Evolutionary conservation across 116 monocot species (phyloP).

Genomic region (Phalaenopsis hybrid): DNA sequence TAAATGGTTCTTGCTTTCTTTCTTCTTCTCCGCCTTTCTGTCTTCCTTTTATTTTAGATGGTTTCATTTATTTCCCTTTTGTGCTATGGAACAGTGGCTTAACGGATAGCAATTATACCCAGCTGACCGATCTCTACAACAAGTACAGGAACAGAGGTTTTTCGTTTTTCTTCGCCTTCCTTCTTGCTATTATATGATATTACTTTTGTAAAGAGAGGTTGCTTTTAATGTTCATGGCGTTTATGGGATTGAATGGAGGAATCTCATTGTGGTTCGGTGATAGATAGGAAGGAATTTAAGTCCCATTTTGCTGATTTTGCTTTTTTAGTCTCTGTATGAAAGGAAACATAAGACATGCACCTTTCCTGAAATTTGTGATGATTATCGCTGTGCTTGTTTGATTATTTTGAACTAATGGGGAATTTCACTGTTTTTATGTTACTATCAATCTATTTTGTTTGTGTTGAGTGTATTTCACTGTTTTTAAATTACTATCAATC

Average conservation of each 20-base stretch:
- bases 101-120: slow-evolving; percentile 73
- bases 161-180: slow-evolving; percentile 2
- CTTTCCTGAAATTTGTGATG: background rate
- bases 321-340: background rate
- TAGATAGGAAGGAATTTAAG: background rate
- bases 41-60: background rate
- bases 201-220: background rate
- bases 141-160: slow-evolving; percentile 74
- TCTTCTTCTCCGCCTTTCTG: slow-evolving; percentile 2
- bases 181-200: background rate
- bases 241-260: background rate
- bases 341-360: background rate
- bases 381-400: background rate
- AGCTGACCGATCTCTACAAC: slow-evolving; percentile 67
- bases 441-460: background rate
- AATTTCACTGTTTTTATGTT: background rate
- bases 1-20: slow-evolving; percentile 38
- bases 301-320: background rate
- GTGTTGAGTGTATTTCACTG: too few relatives aligned
- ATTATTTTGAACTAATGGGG: background rate
- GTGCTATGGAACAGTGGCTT: slow-evolving; percentile 46
- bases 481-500: too few relatives aligned
- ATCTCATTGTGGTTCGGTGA: background rate
- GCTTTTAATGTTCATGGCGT: background rate
- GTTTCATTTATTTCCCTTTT: background rate